Percentiles rank a stretch among this genome's conserved stretches.
Evolutionary conservation across 2,329 filamentous ascomycete species (phyloP).

Genomic region (Hymenoscyphus infarciens): DNA sequence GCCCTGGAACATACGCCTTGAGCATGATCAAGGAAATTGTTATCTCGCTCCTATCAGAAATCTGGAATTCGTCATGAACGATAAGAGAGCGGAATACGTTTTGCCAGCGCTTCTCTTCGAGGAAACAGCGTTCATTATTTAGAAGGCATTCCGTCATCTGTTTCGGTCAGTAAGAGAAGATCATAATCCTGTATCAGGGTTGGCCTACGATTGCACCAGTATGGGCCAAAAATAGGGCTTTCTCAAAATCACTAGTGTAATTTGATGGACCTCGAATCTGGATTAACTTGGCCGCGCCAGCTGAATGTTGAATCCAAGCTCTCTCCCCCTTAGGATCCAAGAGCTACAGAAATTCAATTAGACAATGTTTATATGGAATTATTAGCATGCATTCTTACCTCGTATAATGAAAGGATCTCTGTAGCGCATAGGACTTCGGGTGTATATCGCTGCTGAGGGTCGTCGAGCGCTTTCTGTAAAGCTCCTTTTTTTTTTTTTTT

Average conservation of each 20-base stretch:
- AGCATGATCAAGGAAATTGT: slow-evolving; percentile 26
- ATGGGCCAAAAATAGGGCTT: slow-evolving; percentile 37
- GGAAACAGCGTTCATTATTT: slow-evolving; percentile 26
- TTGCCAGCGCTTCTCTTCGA: slow-evolving; percentile 26
- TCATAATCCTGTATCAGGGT: not conserved
- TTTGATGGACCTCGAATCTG: slow-evolving; percentile 32
- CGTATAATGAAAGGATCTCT: slow-evolving; percentile 29
- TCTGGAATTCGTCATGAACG: slow-evolving; percentile 14
- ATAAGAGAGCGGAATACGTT: slow-evolving; percentile 25
- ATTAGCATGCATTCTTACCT: slow-evolving; percentile 22
- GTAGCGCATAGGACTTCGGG: slow-evolving; percentile 30
- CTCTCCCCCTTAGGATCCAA: slow-evolving; percentile 32
- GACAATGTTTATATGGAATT: slow-evolving; percentile 16
- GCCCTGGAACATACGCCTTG: slow-evolving; percentile 28
- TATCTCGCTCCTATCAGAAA: slow-evolving; percentile 26
- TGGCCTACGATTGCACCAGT: slow-evolving; percentile 34
- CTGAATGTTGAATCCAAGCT: slow-evolving; percentile 36
- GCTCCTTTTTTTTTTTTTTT: too few relatives aligned
- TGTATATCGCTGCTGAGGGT: slow-evolving; percentile 21
- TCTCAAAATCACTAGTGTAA: slow-evolving; percentile 38
- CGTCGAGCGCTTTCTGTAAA: slow-evolving; percentile 25
- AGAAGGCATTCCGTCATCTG: slow-evolving; percentile 29
- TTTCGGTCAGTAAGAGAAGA: not conserved
- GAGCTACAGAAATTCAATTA: slow-evolving; percentile 26
- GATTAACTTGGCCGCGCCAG: slow-evolving; percentile 35